phyloP scores from a whole-genome alignment of 257 asterid genomes.

The Nemophila menziesii region DNA sequence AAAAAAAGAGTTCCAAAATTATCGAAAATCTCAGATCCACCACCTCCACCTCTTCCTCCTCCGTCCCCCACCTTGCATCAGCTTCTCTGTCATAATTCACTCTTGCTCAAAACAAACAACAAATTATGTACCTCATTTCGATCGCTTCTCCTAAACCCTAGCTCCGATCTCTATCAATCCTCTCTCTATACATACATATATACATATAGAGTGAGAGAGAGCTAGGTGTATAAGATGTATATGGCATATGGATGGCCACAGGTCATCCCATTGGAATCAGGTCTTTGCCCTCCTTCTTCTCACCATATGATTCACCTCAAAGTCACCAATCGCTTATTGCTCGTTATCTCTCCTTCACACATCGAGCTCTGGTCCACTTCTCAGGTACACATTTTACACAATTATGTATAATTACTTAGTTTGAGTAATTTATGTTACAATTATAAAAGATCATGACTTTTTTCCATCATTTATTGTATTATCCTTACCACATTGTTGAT shows the following conservation, averaged over 20 bases:
- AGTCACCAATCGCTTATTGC: conserved; percentile 65
- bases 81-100: background rate
- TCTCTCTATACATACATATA: conserved; percentile 1
- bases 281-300: conserved; percentile 42
- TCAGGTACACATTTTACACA: conserved; percentile 33
- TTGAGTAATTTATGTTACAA: background rate
- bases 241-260: conserved; percentile 99
- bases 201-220: background rate
- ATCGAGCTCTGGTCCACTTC: conserved; percentile 96
- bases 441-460: background rate
- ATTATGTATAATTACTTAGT: background rate
- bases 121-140: conserved; percentile 24
- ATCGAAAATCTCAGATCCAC: background rate
- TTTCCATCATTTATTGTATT: conserved; percentile 2
- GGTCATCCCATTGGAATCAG: conserved; percentile 82
- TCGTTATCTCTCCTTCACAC: conserved; percentile 73
- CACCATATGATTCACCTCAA: conserved; percentile 75
- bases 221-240: conserved; percentile 47
- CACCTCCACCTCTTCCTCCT: background rate
- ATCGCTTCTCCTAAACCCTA: conserved; percentile 24
- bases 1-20: too few relatives aligned
- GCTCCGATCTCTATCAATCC: conserved; percentile 9
- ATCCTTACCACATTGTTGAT: too few relatives aligned
- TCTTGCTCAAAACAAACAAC: background rate
- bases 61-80: background rate